Conservation (phyloP, 768 basidiomycete species). For the Pisolithus tinctorius region DNA sequence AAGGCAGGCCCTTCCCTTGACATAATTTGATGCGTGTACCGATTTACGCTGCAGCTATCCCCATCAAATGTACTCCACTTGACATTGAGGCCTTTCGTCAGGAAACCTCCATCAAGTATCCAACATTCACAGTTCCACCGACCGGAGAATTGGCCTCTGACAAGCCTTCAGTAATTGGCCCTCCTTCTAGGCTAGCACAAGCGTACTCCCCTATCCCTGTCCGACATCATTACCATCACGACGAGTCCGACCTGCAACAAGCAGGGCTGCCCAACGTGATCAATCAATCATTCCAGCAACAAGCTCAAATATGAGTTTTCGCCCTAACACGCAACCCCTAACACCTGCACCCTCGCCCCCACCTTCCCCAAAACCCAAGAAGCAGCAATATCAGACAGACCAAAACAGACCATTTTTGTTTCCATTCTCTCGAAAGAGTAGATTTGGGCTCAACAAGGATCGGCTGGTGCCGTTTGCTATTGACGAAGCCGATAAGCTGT, state of each 20-base stretch:
- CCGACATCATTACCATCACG: constrained; percentile 91
- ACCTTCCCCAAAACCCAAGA: constrained; percentile 84
- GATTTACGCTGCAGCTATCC: constrained; percentile 35
- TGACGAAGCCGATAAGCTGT: constrained; percentile 90
- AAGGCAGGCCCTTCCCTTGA: constrained; percentile 28
- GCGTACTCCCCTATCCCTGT: constrained; percentile 91
- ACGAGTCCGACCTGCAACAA: constrained; percentile 52
- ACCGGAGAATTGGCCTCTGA: constrained; percentile 15
- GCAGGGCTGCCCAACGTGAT: constrained; percentile 32
- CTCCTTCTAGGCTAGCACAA: constrained; percentile 70
- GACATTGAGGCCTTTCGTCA: constrained; percentile 86
- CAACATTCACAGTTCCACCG: constrained; percentile 75
- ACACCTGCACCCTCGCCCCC: constrained; percentile 92
- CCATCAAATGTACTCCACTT: constrained; percentile 84
- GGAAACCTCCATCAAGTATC: constrained; percentile 93
- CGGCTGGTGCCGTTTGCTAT: constrained; percentile 91
- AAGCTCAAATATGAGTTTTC: constrained; percentile 19
- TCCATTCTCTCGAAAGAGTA: constrained; percentile 73
- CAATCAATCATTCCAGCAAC: constrained; percentile 31
- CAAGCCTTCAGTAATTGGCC: constrained; percentile 29
- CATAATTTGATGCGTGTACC: constrained; percentile 4
- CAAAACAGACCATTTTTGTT: constrained; percentile 91
- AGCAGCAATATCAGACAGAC: constrained; percentile 98
- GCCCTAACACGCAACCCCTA: constrained; percentile 56
- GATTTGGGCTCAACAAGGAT: constrained; percentile 43